Base-by-base conservation (phyloP, 805 yeast genomes). In the Wickerhamomyces ciferrii region DNA sequence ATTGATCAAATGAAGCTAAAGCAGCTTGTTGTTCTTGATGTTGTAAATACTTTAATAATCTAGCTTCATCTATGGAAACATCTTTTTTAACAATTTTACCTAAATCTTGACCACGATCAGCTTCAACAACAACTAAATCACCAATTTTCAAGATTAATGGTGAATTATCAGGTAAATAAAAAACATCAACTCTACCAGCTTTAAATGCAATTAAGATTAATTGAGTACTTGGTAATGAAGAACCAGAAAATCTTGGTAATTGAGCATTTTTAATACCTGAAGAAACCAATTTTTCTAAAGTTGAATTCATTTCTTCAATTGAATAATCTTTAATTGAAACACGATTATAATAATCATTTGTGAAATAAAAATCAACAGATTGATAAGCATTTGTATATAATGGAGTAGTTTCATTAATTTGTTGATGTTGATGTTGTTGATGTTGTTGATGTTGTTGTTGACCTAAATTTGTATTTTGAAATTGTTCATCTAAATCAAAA, bases 41-140 rank as follows among this genome's bases (percentile, higher is more conserved):
- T 62, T 85, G 86, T 53, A 86, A 66, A 56, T 84, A 86, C 56
- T 86, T 86, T 60, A 86, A 76, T 48, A 87, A 71, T 45, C 86
- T 71, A 1, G 91, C 91, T 59, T 83, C 74, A 53, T 83, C 78
- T 46, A 84, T 71, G 42, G 75, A 76, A 24, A 85, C 76, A 41
- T 75, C 67, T 5, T 91, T 84, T 52, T 81, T 83, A 36, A 84
- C 69, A 46, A 87, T 78, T 77, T 83, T 77, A n/a, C 84, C 94
- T 53, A 87, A 66, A 63, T 87, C 95, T 55, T 82, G 82, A 24
- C 95, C 95, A 50, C 94, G 72, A 60, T 87, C 95, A 43, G 94
- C 95, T 62, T 87, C 94, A 44, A 86, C 85, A 27, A 86, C 78
- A 9, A 86, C 87, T 59, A 87, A 68, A 62, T 87, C 94, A 48